A percentile compares a stretch with the other conserved stretches of the same genome.
These are phyloP conservation scores for Mycena kentingensis DNA, from an alignment of 768 basidiomycete genomes.

Conservation along the genomic window DNA sequence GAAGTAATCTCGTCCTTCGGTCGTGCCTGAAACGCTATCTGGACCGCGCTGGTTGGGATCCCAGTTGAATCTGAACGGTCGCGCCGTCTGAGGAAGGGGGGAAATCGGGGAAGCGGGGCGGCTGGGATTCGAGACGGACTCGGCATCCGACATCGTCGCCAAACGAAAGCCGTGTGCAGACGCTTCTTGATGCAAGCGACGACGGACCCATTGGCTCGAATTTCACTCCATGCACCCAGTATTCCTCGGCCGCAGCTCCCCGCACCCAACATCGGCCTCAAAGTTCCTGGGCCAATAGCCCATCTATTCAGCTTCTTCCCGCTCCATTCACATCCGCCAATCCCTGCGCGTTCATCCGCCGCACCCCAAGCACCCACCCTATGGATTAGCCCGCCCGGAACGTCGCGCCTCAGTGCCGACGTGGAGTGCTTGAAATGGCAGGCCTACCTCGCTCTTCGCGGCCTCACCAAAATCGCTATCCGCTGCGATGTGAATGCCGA, in stretches of 20 bases:
- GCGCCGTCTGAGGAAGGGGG: constrained; percentile 47
- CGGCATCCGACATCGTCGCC: constrained; percentile 42
- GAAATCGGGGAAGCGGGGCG: constrained; percentile 59
- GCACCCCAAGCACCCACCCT: constrained; percentile 46
- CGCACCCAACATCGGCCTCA: too few species aligned
- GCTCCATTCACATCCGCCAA: constrained; percentile 51
- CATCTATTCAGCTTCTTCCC: constrained; percentile 60
- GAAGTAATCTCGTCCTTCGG: constrained; percentile 68
- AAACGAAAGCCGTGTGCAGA: not conserved
- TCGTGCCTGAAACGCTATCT: constrained; percentile 72
- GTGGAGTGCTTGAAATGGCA: constrained; percentile 92
- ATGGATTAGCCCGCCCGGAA: constrained; percentile 62
- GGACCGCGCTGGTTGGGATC: constrained; percentile 67
- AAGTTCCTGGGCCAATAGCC: constrained; percentile 43
- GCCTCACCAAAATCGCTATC: constrained; percentile 50
- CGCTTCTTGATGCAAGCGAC: too few species aligned
- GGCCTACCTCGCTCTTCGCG: constrained; percentile 74
- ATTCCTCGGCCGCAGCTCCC: too few species aligned
- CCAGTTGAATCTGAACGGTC: constrained; percentile 77
- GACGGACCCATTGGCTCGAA: too few species aligned
- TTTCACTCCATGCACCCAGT: constrained; percentile 11
- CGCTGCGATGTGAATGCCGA: constrained; percentile 71
- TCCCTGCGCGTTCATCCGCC: constrained; percentile 31
- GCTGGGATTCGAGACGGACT: constrained; percentile 52
- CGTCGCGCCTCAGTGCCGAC: constrained; percentile 62